Evolutionary conservation across 208 protist genomes (phyloP).

Genomic region (Trypanosoma congolense): DNA sequence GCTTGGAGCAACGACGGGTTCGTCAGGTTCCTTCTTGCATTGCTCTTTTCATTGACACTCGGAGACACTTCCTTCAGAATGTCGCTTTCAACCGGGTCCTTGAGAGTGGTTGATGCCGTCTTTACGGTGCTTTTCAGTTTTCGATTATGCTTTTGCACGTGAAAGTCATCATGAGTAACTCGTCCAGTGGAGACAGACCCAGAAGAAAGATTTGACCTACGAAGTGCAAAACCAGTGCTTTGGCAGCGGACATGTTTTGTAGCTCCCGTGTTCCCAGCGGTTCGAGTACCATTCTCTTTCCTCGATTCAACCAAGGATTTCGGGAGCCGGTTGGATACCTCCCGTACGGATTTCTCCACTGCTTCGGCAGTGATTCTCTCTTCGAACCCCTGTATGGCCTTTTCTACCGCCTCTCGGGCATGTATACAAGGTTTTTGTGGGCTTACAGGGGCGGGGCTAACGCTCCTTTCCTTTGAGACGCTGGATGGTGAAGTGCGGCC

Average conservation of each 20-base stretch:
- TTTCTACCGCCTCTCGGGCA: background rate
- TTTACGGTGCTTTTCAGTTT: background rate
- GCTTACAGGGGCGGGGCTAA: slow-evolving; percentile 1
- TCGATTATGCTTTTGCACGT: background rate
- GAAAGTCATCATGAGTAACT: slow-evolving; percentile 1
- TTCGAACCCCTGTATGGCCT: too few relatives aligned
- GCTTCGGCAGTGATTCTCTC: too few relatives aligned
- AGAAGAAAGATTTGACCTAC: background rate
- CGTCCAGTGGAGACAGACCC: background rate
- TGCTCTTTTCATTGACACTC: background rate
- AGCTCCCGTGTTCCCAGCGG: background rate
- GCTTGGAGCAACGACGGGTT: background rate
- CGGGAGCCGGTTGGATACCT: too few relatives aligned
- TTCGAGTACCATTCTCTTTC: background rate
- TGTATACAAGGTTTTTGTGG: background rate
- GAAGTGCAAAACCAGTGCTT: background rate
- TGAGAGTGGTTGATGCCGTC: background rate
- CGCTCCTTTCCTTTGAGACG: background rate
- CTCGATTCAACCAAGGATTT: too few relatives aligned
- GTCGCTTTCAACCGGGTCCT: background rate
- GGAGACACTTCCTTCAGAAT: background rate
- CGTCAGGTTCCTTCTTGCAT: background rate
- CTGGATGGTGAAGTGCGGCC: background rate
- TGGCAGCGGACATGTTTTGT: background rate
- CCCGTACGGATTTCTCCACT: too few relatives aligned